Conservation (phyloP, 306 rosid species). For the Malus orientalis region DNA sequence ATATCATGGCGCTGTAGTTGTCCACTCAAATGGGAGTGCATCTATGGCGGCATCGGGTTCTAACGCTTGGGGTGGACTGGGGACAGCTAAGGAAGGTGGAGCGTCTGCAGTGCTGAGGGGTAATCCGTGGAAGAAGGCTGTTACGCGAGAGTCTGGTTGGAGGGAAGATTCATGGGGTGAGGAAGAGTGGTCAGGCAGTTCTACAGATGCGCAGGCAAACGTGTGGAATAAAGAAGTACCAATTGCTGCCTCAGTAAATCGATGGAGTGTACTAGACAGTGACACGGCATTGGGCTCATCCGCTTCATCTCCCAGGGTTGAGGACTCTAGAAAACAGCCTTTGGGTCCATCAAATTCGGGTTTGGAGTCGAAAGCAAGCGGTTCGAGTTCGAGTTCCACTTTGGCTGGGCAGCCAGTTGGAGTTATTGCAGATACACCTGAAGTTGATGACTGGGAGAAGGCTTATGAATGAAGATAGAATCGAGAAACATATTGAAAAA, state of each 20-base stretch:
- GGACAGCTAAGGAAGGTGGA: slow-evolving; percentile 43
- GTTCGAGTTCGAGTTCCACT: not conserved
- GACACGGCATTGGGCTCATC: slow-evolving; percentile 44
- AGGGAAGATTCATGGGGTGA: slow-evolving; percentile 65
- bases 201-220: slow-evolving; percentile 47
- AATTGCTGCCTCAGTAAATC: slow-evolving; percentile 50
- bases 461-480: slow-evolving; percentile 42
- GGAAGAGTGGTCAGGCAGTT: slow-evolving; percentile 48
- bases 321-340: slow-evolving; percentile 13
- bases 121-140: slow-evolving; percentile 73
- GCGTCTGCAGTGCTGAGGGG: slow-evolving; percentile 31
- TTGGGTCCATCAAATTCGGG: not conserved
- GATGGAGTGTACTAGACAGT: slow-evolving; percentile 57
- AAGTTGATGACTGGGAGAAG: slow-evolving; percentile 88
- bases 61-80: slow-evolving; percentile 67
- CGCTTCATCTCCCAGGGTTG: slow-evolving; percentile 13
- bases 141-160: slow-evolving; percentile 54
- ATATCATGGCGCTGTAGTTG: slow-evolving; percentile 69
- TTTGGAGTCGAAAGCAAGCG: slow-evolving; percentile 5
- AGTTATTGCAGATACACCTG: slow-evolving; percentile 31
- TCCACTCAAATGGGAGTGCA: slow-evolving; percentile 30
- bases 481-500: not conserved
- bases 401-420: slow-evolving; percentile 22
- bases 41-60: slow-evolving; percentile 31
- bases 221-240: slow-evolving; percentile 71